These are phyloP conservation scores for Cladosporium austrohemisphaericum DNA, from an alignment of 2,329 filamentous ascomycete species.

Conservation along the genomic window DNA sequence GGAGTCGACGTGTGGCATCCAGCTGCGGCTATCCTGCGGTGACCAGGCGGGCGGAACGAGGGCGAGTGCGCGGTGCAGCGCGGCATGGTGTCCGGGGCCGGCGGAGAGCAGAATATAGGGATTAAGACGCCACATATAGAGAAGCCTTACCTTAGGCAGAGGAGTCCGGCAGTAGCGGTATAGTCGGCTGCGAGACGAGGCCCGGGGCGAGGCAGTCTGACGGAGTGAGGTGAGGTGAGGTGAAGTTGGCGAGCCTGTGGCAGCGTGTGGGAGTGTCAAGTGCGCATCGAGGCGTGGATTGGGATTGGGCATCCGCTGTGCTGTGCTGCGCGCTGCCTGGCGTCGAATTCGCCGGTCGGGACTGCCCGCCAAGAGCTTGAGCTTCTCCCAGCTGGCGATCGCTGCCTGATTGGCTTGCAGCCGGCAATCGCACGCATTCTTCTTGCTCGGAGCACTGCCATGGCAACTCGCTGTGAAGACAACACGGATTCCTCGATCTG, in stretches of 20 bases:
- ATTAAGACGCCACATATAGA: conserved; percentile 12
- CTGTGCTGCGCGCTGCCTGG: too few species aligned
- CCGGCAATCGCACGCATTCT: conserved; percentile 6
- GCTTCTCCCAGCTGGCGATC: neutral
- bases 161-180: conserved; percentile 1
- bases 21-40: conserved; percentile 10
- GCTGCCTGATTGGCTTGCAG: conserved; percentile 7
- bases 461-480: neutral
- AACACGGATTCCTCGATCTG: neutral
- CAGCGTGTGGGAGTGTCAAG: too few species aligned
- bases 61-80: conserved; percentile 6
- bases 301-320: too few species aligned
- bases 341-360: neutral
- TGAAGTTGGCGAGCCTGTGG: too few species aligned
- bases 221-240: too few species aligned
- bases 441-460: neutral
- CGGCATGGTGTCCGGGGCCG: conserved; percentile 11
- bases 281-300: too few species aligned
- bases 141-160: conserved; percentile 11
- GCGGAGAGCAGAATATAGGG: conserved; percentile 11
- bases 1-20: conserved; percentile 4
- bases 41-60: conserved; percentile 10
- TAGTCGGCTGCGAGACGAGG: too few species aligned
- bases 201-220: neutral
- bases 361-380: neutral